A percentile compares a stretch with the other conserved stretches of the same genome.
phyloP scores from a whole-genome alignment of 1,284 basidiomycete species.

The Puccinia polysora region DNA sequence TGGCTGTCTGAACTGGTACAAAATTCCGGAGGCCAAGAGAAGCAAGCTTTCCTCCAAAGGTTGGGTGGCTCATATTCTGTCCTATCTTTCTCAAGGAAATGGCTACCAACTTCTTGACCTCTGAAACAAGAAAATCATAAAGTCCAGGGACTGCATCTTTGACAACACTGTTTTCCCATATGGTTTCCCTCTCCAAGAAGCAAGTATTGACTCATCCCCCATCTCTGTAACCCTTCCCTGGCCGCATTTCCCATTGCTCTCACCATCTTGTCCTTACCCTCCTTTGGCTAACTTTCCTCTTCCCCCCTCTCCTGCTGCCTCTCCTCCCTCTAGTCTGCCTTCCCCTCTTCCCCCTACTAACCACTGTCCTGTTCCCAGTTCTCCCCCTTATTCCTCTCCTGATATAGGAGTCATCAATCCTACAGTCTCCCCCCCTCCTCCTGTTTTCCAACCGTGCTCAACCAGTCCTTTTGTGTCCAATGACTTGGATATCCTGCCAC shows the following conservation, averaged over 20 bases:
- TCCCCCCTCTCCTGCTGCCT: background rate
- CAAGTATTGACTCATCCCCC: too few species aligned
- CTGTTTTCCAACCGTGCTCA: background rate
- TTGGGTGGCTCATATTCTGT: too few species aligned
- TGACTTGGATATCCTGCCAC: background rate
- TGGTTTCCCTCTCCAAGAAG: too few species aligned
- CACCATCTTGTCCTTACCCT: background rate
- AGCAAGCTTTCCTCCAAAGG: too few species aligned
- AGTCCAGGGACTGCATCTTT: too few species aligned
- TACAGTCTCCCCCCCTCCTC: background rate
- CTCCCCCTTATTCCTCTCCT: background rate
- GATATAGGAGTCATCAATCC: too few species aligned
- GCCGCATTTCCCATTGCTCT: background rate
- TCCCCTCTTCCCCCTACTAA: background rate
- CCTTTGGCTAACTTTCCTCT: background rate
- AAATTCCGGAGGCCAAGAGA: too few species aligned
- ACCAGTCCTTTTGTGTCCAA: background rate
- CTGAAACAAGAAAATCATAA: too few species aligned
- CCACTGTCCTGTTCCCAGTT: background rate
- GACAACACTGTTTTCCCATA: too few species aligned
- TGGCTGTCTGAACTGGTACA: too few species aligned
- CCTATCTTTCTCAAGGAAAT: too few species aligned
- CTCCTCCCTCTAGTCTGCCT: background rate
- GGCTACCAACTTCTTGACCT: too few species aligned
- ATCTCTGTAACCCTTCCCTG: background rate